phyloP scores from a whole-genome alignment of 2,329 filamentous ascomycete species.

The Nemania sp. region DNA sequence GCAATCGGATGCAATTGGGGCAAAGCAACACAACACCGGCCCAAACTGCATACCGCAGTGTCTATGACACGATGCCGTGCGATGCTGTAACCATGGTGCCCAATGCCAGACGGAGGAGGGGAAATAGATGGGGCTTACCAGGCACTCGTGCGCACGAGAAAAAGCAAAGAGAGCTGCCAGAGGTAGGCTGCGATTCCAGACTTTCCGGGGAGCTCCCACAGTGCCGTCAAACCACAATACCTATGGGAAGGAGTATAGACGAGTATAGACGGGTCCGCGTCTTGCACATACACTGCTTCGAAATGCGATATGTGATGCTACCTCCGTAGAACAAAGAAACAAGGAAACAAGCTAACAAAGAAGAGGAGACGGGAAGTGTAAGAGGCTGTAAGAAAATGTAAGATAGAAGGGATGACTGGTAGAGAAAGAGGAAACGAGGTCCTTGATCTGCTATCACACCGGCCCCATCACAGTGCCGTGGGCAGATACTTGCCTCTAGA shows the following conservation, averaged over 20 bases:
- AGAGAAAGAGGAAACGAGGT: slow-evolving; percentile 13
- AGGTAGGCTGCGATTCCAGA: neutral
- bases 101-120: neutral
- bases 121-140: slow-evolving; percentile 19
- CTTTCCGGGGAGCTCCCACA: too few relatives aligned
- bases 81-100: neutral
- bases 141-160: slow-evolving; percentile 10
- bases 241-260: too few relatives aligned
- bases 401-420: neutral
- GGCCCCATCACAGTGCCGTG: neutral
- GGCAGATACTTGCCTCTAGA: neutral
- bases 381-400: neutral
- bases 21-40: neutral
- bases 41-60: neutral
- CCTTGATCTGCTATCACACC: neutral
- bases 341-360: neutral
- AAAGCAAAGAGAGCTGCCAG: slow-evolving; percentile 6
- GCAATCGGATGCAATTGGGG: slow-evolving; percentile 9
- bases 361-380: neutral
- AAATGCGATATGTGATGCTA: too few relatives aligned
- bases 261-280: too few relatives aligned
- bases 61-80: neutral
- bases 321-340: neutral
- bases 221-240: too few relatives aligned
- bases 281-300: too few relatives aligned